Conservation (phyloP, 306 rosid genomes). For the peach (Prunus persica) region DNA sequence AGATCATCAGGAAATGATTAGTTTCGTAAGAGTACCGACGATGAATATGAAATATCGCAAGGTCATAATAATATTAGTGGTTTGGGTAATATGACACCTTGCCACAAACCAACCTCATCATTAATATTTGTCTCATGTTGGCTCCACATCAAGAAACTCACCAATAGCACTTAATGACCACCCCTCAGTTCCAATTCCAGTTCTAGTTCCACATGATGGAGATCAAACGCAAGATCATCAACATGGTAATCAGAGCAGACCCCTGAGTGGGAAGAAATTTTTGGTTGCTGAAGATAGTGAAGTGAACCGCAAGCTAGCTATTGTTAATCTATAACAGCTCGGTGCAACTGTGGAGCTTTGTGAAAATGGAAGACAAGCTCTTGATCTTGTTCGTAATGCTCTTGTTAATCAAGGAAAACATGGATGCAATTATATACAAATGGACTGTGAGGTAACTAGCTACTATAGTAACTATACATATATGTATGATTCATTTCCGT, state of each 20-base stretch:
- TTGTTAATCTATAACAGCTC: conserved; percentile 21
- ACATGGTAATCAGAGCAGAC: conserved; percentile 5
- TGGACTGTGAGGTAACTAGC: conserved; percentile 68
- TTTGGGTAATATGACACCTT: not conserved
- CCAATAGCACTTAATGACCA: not conserved
- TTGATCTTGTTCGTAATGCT: conserved; percentile 36
- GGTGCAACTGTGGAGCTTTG: conserved; percentile 56
- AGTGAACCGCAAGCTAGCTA: conserved; percentile 32
- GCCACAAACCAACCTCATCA: not conserved
- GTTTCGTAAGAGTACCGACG: not conserved
- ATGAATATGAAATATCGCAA: conserved; percentile 3
- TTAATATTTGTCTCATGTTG: not conserved
- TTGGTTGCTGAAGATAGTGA: conserved; percentile 58
- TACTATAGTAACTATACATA: not conserved
- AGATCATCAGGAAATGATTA: not conserved
- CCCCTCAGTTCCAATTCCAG: not conserved
- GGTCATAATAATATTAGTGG: not conserved
- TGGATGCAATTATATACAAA: conserved; percentile 57
- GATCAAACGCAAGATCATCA: conserved; percentile 26
- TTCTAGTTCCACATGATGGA: not conserved
- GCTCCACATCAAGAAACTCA: conserved; percentile 12
- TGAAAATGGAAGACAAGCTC: conserved; percentile 59
- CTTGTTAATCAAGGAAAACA: conserved; percentile 16
- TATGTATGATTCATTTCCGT: not conserved
- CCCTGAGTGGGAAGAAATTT: conserved; percentile 54